phyloP scores from a whole-genome alignment of 441 rosid species.

The Geranium incanum region DNA sequence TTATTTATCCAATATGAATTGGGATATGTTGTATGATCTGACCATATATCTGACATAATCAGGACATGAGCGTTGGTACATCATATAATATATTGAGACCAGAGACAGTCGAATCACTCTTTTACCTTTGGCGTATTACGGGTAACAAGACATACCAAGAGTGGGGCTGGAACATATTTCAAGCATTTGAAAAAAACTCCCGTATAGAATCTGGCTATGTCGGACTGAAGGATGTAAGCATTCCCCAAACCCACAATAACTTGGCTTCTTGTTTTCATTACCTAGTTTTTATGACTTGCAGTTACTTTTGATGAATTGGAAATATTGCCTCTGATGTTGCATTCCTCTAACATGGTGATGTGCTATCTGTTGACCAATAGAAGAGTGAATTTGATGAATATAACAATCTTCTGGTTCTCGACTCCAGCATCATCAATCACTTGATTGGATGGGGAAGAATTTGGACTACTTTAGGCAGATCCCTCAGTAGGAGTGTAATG shows the following conservation, averaged over 20 bases:
- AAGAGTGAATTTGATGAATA: background rate
- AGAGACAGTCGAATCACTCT: conserved; percentile 88
- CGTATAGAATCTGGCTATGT: conserved; percentile 80
- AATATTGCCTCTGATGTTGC: background rate
- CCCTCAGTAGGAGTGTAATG: background rate
- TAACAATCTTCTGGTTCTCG: background rate
- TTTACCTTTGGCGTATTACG: conserved; percentile 92
- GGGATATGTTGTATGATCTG: conserved; percentile 9
- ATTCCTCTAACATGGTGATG: background rate
- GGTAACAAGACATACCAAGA: conserved; percentile 90
- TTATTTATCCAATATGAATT: conserved; percentile 2
- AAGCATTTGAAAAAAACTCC: conserved; percentile 87
- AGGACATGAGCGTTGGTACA: conserved; percentile 94
- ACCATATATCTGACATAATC: conserved; percentile 16
- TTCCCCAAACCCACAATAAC: conserved; percentile 3
- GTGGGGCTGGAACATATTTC: conserved; percentile 98
- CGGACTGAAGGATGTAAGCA: conserved; percentile 83
- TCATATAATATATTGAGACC: conserved; percentile 93
- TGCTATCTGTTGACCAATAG: background rate
- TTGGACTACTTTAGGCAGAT: background rate
- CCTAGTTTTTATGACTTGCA: background rate
- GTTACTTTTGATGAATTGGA: background rate
- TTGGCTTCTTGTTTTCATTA: conserved; percentile 4
- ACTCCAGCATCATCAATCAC: background rate
- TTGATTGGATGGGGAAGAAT: background rate